Conservation (phyloP, 1,284 basidiomycete species). For the Rhizoctonia solani region DNA sequence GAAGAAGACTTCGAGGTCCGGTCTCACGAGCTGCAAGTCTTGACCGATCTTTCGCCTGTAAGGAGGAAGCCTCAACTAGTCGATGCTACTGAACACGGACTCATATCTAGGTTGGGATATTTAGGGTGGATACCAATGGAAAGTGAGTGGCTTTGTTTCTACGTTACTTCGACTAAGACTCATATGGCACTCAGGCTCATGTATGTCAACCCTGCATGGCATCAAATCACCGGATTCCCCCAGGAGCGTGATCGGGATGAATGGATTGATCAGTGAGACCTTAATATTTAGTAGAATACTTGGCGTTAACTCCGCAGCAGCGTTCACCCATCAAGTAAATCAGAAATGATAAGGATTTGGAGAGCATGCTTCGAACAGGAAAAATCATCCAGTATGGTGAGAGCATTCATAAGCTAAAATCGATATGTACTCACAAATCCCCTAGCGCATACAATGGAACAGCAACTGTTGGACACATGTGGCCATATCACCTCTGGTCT, state of each 20-base stretch:
- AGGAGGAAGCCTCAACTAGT: not conserved
- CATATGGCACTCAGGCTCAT: not conserved
- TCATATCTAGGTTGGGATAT: slow-evolving; percentile 14
- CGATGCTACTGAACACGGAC: not conserved
- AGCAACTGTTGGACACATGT: slow-evolving; percentile 8
- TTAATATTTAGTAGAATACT: not conserved
- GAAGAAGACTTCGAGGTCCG: slow-evolving; percentile 46
- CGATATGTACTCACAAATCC: not conserved
- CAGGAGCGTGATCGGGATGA: slow-evolving; percentile 1
- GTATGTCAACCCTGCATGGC: slow-evolving; percentile 12
- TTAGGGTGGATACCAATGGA: slow-evolving; percentile 7
- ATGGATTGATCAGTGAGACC: slow-evolving; percentile 9
- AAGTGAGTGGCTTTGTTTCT: not conserved
- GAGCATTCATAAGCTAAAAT: not conserved
- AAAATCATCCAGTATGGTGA: slow-evolving; percentile 10
- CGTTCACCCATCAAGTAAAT: not conserved
- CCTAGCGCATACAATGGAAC: slow-evolving; percentile 18
- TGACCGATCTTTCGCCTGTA: slow-evolving; percentile 36
- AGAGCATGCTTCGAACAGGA: slow-evolving; percentile 1
- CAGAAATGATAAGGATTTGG: slow-evolving; percentile 3
- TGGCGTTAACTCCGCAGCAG: not conserved
- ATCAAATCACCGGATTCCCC: slow-evolving; percentile 16
- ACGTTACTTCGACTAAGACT: not conserved
- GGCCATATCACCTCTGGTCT: not conserved
- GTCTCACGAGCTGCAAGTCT: slow-evolving; percentile 43